Percentiles rank a stretch among this genome's conserved stretches.
phyloP scores from a whole-genome alignment of 2,329 filamentous ascomycete genomes.

The Myriosclerotinia curreyana region DNA sequence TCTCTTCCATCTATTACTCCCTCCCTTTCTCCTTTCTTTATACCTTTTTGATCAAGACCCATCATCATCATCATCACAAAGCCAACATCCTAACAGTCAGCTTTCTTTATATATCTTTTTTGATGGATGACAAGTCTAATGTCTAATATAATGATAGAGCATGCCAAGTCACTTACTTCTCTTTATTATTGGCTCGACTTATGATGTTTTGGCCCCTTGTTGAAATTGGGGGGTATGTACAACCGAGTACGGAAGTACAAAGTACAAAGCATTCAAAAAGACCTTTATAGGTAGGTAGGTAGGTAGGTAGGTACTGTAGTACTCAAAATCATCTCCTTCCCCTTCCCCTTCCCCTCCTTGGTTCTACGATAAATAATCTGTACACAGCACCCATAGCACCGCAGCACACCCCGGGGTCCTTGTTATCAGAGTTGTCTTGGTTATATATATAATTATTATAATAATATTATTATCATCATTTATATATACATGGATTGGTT shows the following conservation, averaged over 20 bases:
- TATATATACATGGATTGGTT: slow-evolving; percentile 16
- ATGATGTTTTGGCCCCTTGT: neutral
- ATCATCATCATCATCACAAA: neutral
- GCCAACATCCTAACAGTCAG: too few species aligned
- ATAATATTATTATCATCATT: too few species aligned
- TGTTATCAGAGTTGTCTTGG: slow-evolving; percentile 2
- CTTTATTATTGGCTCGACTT: slow-evolving; percentile 2
- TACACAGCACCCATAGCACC: slow-evolving; percentile 16
- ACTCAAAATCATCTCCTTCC: slow-evolving; percentile 5
- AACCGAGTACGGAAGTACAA: too few species aligned
- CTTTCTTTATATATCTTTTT: too few species aligned
- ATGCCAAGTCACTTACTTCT: slow-evolving; percentile 3
- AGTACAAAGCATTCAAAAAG: too few species aligned
- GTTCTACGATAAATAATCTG: slow-evolving; percentile 18
- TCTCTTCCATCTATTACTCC: neutral
- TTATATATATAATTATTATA: too few species aligned
- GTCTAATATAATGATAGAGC: too few species aligned
- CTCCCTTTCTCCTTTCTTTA: too few species aligned
- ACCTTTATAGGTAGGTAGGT: too few species aligned
- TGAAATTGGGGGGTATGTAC: slow-evolving; percentile 16
- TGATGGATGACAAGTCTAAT: too few species aligned
- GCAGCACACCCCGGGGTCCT: neutral
- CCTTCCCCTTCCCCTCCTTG: slow-evolving; percentile 7
- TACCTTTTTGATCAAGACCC: neutral
- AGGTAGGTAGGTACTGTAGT: too few species aligned